These are phyloP conservation scores for Glaciozyma antarctica DNA, from an alignment of 768 basidiomycete species.

Conservation along the genomic window DNA sequence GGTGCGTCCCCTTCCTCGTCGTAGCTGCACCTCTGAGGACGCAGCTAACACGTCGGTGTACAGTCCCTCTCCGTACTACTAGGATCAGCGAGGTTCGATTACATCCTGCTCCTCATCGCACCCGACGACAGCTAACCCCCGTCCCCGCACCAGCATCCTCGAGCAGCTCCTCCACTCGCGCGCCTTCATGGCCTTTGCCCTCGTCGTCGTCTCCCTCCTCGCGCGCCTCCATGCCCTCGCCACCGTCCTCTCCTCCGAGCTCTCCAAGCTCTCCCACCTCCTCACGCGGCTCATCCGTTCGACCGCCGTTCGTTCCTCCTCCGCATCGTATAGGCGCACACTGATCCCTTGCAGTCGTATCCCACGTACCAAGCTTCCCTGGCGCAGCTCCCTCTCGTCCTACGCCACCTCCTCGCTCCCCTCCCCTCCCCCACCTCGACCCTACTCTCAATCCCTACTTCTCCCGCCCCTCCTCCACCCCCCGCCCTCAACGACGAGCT, in stretches of 20 bases:
- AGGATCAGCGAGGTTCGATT: conserved; percentile 14
- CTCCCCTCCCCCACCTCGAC: background rate
- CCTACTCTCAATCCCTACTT: background rate
- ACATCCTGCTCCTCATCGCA: no score
- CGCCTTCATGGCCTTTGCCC: conserved; percentile 24
- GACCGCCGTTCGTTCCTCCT: conserved; percentile 10
- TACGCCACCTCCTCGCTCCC: conserved; percentile 4
- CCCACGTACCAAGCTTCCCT: background rate
- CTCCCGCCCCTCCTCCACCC: background rate
- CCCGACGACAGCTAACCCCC: background rate
- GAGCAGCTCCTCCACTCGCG: conserved; percentile 28
- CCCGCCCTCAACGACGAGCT: background rate
- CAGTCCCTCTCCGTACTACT: conserved; percentile 18
- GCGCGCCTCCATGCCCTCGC: conserved; percentile 18
- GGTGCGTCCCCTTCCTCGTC: background rate
- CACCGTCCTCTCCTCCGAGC: conserved; percentile 12
- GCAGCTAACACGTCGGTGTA: background rate
- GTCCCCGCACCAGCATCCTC: conserved; percentile 19
- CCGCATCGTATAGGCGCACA: no score
- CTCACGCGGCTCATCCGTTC: conserved; percentile 9
- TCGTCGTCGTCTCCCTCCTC: conserved; percentile 23
- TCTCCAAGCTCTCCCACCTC: background rate
- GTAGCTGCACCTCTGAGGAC: background rate
- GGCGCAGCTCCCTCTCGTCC: background rate
- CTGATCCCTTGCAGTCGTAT: background rate